phyloP scores from a whole-genome alignment of 306 rosid species.

The Elaeagnus macrophylla region DNA sequence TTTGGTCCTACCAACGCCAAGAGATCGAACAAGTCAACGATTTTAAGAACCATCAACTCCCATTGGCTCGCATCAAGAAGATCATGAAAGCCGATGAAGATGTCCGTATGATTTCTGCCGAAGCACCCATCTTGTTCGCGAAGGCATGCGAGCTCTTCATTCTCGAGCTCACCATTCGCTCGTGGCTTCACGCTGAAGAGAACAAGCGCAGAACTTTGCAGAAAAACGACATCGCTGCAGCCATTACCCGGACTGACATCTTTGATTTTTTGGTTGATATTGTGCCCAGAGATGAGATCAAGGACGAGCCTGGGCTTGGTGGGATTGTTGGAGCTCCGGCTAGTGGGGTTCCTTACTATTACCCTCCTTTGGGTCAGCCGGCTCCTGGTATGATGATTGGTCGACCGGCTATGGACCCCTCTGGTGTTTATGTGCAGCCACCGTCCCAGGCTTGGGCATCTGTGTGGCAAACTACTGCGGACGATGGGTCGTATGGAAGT shows the following conservation, averaged over 20 bases:
- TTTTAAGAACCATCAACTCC: constrained; percentile 97
- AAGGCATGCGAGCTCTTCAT: constrained; percentile 94
- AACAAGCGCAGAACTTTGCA: constrained; percentile 86
- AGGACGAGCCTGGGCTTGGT: constrained; percentile 57
- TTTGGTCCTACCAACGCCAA: constrained; percentile 85
- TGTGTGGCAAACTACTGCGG: constrained; percentile 69
- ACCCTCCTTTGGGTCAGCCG: constrained; percentile 88
- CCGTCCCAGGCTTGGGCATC: constrained; percentile 99
- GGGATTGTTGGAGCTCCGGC: constrained; percentile 59
- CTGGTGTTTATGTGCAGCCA: constrained; percentile 74
- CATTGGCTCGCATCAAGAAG: constrained; percentile 92
- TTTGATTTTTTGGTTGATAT: constrained; percentile 86
- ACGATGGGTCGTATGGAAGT: constrained; percentile 56
- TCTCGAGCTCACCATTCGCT: constrained; percentile 82
- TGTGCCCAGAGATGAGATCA: constrained; percentile 91
- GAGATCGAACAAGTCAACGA: constrained; percentile 90
- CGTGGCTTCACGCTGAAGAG: constrained; percentile 95
- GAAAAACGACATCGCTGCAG: constrained; percentile 94
- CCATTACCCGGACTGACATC: constrained; percentile 81
- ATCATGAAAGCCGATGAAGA: constrained; percentile 95
- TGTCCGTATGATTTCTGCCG: constrained; percentile 91
- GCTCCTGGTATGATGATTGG: constrained; percentile 82
- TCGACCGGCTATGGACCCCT: constrained; percentile 77
- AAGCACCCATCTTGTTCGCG: constrained; percentile 76
- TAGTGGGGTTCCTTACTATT: constrained; percentile 74